These are phyloP conservation scores for Lasiosphaeria hispida DNA, from an alignment of 495 filamentous ascomycete species.

Conservation along the genomic window DNA sequence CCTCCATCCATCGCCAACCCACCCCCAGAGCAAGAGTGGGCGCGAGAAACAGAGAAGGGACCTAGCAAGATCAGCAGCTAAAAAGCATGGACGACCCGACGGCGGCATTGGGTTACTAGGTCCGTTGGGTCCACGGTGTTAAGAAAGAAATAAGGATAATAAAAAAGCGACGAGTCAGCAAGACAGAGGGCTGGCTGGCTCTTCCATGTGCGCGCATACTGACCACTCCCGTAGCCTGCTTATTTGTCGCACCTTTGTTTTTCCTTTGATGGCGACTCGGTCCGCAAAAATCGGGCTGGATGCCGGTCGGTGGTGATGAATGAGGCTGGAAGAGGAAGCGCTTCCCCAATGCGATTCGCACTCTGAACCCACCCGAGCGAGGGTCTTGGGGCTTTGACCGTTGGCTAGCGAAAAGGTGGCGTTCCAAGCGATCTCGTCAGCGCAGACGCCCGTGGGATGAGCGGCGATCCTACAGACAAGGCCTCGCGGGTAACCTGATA, in stretches of 20 bases:
- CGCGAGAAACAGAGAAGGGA: too few relatives aligned
- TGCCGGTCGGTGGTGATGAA: not conserved
- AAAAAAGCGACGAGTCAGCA: too few relatives aligned
- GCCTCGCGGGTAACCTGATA: not conserved
- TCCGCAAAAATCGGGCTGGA: not conserved
- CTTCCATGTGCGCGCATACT: too few relatives aligned
- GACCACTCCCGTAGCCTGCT: too few relatives aligned
- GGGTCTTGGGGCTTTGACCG: too few relatives aligned
- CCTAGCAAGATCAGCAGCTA: too few relatives aligned
- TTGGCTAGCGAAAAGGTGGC: not conserved
- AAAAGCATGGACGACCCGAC: too few relatives aligned
- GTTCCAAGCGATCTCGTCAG: not conserved
- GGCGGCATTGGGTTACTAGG: too few relatives aligned
- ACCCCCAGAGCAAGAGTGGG: not conserved
- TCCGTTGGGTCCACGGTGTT: too few relatives aligned
- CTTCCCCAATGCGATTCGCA: not conserved
- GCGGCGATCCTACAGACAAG: not conserved
- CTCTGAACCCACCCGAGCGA: too few relatives aligned
- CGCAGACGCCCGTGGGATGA: not conserved
- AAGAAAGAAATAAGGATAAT: too few relatives aligned
- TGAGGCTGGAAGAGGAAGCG: slow-evolving; percentile 11
- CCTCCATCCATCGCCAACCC: slow-evolving; percentile 2
- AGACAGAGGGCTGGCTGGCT: too few relatives aligned
- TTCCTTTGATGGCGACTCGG: not conserved
- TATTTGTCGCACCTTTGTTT: not conserved